phyloP scores from a whole-genome alignment of 768 basidiomycete genomes.

The Amanita brunnescens region DNA sequence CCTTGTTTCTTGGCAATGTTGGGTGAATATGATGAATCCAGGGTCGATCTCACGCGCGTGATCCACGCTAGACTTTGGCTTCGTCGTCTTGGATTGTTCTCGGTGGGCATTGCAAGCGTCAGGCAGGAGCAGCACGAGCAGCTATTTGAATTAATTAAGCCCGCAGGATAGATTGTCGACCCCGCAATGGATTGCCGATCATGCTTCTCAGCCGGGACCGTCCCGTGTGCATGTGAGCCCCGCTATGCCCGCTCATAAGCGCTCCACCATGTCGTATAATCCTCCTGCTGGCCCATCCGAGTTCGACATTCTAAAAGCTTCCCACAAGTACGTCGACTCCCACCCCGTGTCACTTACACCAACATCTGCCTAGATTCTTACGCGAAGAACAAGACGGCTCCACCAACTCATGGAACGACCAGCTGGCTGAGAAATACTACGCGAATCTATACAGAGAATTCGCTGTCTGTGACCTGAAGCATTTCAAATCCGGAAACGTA shows the following conservation, averaged over 20 bases:
- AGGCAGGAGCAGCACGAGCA: no score
- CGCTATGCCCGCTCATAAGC: no score
- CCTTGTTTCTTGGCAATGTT: no score
- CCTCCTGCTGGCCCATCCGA: conserved; percentile 37
- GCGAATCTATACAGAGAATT: conserved; percentile 84
- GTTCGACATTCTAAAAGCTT: conserved; percentile 68
- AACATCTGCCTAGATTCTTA: conserved; percentile 50
- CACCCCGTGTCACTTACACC: not conserved
- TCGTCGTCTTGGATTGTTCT: no score
- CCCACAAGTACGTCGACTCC: conserved; percentile 37
- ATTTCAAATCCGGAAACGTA: conserved; percentile 89
- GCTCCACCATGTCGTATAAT: conserved; percentile 24
- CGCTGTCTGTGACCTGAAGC: conserved; percentile 88
- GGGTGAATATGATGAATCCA: no score
- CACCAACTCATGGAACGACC: conserved; percentile 65
- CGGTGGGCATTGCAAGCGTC: no score
- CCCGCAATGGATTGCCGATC: not conserved
- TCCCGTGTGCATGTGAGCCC: no score
- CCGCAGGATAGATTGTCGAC: no score
- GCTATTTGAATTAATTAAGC: no score
- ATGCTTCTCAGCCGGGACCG: conserved; percentile 15
- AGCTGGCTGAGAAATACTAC: conserved; percentile 86
- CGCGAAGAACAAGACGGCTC: conserved; percentile 44
- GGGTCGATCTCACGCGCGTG: no score
- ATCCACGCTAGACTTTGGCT: no score